Percentiles rank a stretch among this genome's conserved stretches.
phyloP scores from a whole-genome alignment of 768 basidiomycete genomes.

The Rhodotorula kratochvilovae region DNA sequence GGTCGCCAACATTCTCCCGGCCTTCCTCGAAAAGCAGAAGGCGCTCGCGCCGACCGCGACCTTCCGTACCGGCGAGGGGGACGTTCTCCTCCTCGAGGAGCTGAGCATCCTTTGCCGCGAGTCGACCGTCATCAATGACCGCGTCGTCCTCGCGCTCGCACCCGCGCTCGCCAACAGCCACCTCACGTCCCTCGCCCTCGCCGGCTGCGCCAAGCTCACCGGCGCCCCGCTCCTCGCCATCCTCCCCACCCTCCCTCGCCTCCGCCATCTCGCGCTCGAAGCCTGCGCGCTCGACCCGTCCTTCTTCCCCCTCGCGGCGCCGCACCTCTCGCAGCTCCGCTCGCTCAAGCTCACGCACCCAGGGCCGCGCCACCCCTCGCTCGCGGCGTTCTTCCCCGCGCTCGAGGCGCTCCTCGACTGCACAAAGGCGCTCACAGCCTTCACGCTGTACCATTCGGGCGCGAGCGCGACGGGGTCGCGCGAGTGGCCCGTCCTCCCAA shows the following conservation, averaged over 20 bases:
- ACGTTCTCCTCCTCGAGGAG: slow-evolving; percentile 18
- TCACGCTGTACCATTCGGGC: slow-evolving; percentile 36
- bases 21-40: slow-evolving; percentile 14
- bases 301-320: slow-evolving; percentile 21
- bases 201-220: slow-evolving; percentile 31
- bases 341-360: slow-evolving; percentile 37
- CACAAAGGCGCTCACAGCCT: slow-evolving; percentile 1
- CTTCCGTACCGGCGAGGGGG: too few relatives aligned
- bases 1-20: slow-evolving; percentile 21
- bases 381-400: slow-evolving; percentile 25
- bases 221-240: slow-evolving; percentile 5
- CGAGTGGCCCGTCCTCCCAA: slow-evolving; percentile 25
- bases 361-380: slow-evolving; percentile 18
- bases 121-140: slow-evolving; percentile 25
- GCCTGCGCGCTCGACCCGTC: slow-evolving; percentile 19
- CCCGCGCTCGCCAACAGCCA: slow-evolving; percentile 4
- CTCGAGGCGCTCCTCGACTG: slow-evolving; percentile 15
- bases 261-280: slow-evolving; percentile 35
- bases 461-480: slow-evolving; percentile 1
- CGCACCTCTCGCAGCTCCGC: slow-evolving; percentile 7
- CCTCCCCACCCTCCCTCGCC: slow-evolving; percentile 11
- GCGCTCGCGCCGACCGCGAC: neutral
- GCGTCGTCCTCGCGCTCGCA: neutral
- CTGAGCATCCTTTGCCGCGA: slow-evolving; percentile 36
- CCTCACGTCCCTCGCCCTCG: slow-evolving; percentile 25